Evolutionary conservation across 2,329 filamentous ascomycete genomes (phyloP), one percentile per base, ranked within the genome.

Genomic region (Diaporthe helianthi): DNA sequence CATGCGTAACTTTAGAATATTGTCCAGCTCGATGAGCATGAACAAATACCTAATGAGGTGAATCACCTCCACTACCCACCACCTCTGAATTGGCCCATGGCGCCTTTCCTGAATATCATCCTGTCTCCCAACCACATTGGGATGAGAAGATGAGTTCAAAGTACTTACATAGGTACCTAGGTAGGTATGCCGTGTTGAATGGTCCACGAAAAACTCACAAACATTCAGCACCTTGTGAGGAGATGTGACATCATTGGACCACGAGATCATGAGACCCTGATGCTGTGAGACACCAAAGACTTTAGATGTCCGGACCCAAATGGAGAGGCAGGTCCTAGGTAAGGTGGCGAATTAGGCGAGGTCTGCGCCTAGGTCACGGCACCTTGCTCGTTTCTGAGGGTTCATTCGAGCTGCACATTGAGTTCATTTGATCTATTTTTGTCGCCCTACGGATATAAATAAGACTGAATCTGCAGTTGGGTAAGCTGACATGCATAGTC

Each of bases 401-500:
- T 49, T 63, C 44, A 36, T 24, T 6, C 29, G 12, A 63, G 7
- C 19, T 8, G 58, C 58, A 63, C 29, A 26, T 36, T 49, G 44
- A 12, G 58, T 63, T 63, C n/a, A 8, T 63, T 22, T 49, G 41
- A n/a, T 63, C 29, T 63, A 63, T 63, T 63, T 63, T 41, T 22
- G 58, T 47, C 58, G 29, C 58, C 26, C 58, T 36, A 24, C 26
- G 29, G 36, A 63, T 63, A 63, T 36, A 63, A 63, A 49, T 63
- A 63, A 47, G 58, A 26, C 47, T n/a, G 49, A 47, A 49, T 36
- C 24, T 63, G 29, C 26, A 26, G 24, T 63, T 5, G 19, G n/a
- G 44, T 63, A 63, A 63, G 58, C 58, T 63, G 58, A 63, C 58
- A 49, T 63, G 58, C 58, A 63, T 63, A 63, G 58, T 63, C 29